Percentiles rank a stretch among this genome's conserved stretches.
Conservation (phyloP, 2,329 filamentous ascomycete species). For the Hypoxylon sp. region DNA sequence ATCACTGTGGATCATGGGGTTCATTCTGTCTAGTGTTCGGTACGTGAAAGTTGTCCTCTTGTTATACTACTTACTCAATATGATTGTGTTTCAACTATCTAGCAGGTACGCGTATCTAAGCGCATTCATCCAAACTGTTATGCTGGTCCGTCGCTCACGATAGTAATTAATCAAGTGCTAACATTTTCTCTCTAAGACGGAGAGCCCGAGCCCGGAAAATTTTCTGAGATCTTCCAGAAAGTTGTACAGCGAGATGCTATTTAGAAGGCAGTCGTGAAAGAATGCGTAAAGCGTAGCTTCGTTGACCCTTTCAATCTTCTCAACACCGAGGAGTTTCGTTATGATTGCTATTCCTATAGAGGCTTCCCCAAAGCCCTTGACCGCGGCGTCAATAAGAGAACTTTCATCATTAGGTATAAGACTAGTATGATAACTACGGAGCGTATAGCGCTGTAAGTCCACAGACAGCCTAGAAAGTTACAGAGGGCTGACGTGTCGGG, state of each 20-base stretch:
- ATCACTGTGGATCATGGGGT: slow-evolving; percentile 4
- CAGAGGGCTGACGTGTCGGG: too few species aligned
- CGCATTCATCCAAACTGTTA: neutral
- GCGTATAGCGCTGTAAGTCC: too few species aligned
- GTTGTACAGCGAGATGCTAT: slow-evolving; percentile 2
- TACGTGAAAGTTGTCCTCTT: neutral
- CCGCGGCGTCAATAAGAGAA: neutral
- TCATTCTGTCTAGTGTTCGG: slow-evolving; percentile 16
- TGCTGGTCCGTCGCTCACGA: neutral
- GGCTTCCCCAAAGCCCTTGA: slow-evolving; percentile 4
- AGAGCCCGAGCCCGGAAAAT: neutral
- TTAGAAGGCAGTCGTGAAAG: slow-evolving; percentile 7
- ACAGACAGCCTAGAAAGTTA: too few species aligned
- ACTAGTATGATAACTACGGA: too few species aligned
- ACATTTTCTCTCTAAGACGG: slow-evolving; percentile 2
- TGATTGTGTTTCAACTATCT: too few species aligned
- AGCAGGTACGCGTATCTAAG: neutral
- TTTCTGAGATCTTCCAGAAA: neutral
- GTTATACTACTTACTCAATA: neutral
- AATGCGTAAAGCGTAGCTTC: slow-evolving; percentile 4
- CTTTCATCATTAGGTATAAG: neutral
- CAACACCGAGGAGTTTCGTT: neutral
- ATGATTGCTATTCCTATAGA: slow-evolving; percentile 1
- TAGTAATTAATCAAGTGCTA: neutral
- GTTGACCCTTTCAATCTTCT: neutral